Base-by-base conservation (phyloP, 2,329 filamentous ascomycete genomes). In the Hypoxylon sp. region DNA sequence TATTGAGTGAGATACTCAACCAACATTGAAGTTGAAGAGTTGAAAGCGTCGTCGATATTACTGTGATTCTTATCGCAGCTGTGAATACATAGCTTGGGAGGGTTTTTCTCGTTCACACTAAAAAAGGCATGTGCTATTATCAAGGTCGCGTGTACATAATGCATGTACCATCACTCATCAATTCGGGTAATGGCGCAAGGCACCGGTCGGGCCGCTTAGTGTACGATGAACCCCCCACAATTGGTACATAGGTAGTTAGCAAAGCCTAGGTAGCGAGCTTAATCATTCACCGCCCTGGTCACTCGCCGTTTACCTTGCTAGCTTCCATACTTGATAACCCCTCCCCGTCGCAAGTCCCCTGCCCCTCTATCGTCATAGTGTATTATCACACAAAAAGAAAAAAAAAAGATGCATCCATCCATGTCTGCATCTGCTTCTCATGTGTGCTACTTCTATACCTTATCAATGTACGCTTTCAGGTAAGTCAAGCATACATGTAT, bases 141-240 rank as follows among this genome's bases (percentile, higher is more conserved):
- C 26, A 31, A 61, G 60, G 70, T 69, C 59, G 65, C 70, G 70
- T 70, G 68, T 65, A 67, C 65, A 55, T 68, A 19, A 67, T 63
- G 64, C 52, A 67, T 63, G 63, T 63, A 61, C 55, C 54, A 63
- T 66, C 52, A 46, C 62, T 66, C 62, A 66, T 69, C 54, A 19
- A 47, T 44, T 63, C 44, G 39, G 51, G 58, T 47, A 65, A 68
- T 68, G 68, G 65, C 58, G 68, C 55, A 65, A 70, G 65, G 68
- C 61, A 58, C 37, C 5, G n/a, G 46, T 62, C 59, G 51, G 61
- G 48, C 50, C 63, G 53, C 31, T 10, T 24, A 44, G 50, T 17
- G 50, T 29, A 46, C 24, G 29, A 33, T 13, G 13, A 3, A 3
- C 17, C 31, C 29, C 54, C 63, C 58, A 63, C 50, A 47, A 11